Base-by-base conservation (phyloP, 805 yeast genomes). In the Candida peoriensis region DNA sequence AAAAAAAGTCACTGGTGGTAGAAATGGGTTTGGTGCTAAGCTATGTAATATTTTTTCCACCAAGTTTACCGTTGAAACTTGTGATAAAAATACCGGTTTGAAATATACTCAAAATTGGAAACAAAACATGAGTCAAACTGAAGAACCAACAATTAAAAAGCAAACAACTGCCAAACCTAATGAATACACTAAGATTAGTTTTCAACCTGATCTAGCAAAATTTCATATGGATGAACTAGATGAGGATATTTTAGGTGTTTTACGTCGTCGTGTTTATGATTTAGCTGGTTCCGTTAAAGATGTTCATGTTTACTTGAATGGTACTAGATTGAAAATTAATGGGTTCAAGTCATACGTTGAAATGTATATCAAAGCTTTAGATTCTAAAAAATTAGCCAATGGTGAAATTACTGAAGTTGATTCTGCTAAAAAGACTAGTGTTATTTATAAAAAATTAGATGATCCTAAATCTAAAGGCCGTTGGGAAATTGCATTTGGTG, bases 11-110 rank as follows among this genome's bases (percentile, higher is more conserved):
- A 86, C 95, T 2, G 98, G 98, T 66, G 98, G 98, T 60, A 78
- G 98, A 68, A 93, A 93, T 57, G 98, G 98, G 44, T 93, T 79
- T 56, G 98, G 98, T 61, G 98, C 98, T 32, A 93, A 93, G 57
- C 66, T 93, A 37, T 93, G 98, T 75, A 93, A 93, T 59, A 93
- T 93, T 43, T 93, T 90, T 59, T 87, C 96, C 18, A 83, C 88
- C 4, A 81, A 82, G 51, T 93, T 93, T 55, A 72, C 68, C 11
- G 72, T 93, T 20, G 96, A 88, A 57, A 93, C 98, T 6, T 90
- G 95, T 14, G 96, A 93, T 59, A 72, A 77, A 34, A 61, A 56
- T 29, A 64, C 69, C 9, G 79, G 73, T 34, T 71, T 75, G 50
- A 61, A 72, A 28, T 93, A 93, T 55, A 67, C 68, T 24, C 98